These are phyloP conservation scores for Beauveria caledonica DNA, from an alignment of 2,329 filamentous ascomycete species.

Conservation along the genomic window DNA sequence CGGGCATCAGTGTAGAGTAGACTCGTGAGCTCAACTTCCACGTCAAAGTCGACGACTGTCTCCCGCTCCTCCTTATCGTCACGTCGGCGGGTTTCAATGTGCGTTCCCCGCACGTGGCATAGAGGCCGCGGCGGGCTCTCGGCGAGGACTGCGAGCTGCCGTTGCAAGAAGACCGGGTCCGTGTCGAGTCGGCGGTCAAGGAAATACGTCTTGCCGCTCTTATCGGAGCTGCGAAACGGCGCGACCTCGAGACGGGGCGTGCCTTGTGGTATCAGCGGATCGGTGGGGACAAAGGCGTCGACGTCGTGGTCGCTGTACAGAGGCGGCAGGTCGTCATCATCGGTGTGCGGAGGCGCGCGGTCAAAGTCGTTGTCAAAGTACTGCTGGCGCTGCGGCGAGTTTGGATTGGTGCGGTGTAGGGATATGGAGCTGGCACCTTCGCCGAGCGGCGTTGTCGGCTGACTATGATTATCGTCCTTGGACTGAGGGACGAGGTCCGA, in stretches of 20 bases:
- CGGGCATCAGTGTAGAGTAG: constrained; percentile 43
- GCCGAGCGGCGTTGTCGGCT: constrained; percentile 16
- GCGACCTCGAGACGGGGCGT: constrained; percentile 16
- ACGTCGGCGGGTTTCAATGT: constrained; percentile 36
- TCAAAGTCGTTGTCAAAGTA: constrained; percentile 31
- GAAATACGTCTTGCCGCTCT: constrained; percentile 32
- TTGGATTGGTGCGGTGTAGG: constrained; percentile 16
- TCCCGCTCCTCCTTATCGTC: constrained; percentile 38
- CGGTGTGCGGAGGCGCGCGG: constrained; percentile 19
- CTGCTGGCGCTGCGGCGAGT: constrained; percentile 17
- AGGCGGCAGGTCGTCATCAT: constrained; percentile 37
- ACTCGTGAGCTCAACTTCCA: constrained; percentile 50
- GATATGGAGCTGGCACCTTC: constrained; percentile 22
- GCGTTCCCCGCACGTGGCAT: constrained; percentile 45
- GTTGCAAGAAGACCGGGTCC: constrained; percentile 34
- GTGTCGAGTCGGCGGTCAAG: constrained; percentile 37
- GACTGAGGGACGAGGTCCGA: constrained; percentile 12
- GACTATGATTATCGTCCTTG: constrained; percentile 12
- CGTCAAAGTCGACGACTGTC: constrained; percentile 49
- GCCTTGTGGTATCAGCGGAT: constrained; percentile 20
- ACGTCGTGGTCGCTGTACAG: constrained; percentile 33
- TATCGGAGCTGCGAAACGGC: constrained; percentile 23
- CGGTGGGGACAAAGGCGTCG: constrained; percentile 12
- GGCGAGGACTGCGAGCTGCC: constrained; percentile 36
- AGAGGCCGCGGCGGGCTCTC: constrained; percentile 43